Evolutionary conservation across 495 filamentous ascomycete genomes (phyloP), one percentile per base, ranked within the genome.

Genomic region (Penicillium canariense): DNA sequence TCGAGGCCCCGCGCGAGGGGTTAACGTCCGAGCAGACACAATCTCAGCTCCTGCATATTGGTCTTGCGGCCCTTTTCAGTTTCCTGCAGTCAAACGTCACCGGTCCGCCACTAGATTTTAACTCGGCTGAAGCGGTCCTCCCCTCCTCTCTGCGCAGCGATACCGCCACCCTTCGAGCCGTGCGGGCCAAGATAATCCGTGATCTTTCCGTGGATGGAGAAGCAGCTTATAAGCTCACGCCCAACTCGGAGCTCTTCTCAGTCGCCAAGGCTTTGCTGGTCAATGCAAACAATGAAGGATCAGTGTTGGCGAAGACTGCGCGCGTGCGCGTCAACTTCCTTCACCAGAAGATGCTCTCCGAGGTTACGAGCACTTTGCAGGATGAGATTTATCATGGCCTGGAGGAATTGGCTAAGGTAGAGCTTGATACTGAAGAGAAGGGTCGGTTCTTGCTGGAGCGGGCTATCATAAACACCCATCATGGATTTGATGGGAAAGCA

Each of bases 81-180:
- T 97, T 97, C 68, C 68, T 97, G 18, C 94, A 97, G 59, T 85
- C 85, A 1, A 97, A 90, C 68, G 88, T 97, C 47, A 97, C 94
- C 12, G 94, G 94, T 0, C 95, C 92, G 20, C 84, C 85, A 0
- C 72, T 90, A n/a, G 63, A 73, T 0, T 88, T 84, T 64, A 67
- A 64, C 36, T 71, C 82, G 6, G 70, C 77, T 2, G 67, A 78
- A 6, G 44, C 71, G 0, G 73, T 91, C n/a, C 69, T 93, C 17
- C 83, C 85, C 6, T 52, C 63, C 27, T 49, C 56, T 35, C 55
- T 75, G 22, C 68, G 66, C 52, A 54, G 68, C 39, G 60, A 69
- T 32, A 35, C 50, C 43, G 51, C 49, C 36, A 60, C 56, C 5
- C 65, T 65, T 4, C 63, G 71, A 52, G 54, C 63, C n/a, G 58